Conservation (phyloP, 768 basidiomycete species). For the Infundibulicybe gibba region DNA sequence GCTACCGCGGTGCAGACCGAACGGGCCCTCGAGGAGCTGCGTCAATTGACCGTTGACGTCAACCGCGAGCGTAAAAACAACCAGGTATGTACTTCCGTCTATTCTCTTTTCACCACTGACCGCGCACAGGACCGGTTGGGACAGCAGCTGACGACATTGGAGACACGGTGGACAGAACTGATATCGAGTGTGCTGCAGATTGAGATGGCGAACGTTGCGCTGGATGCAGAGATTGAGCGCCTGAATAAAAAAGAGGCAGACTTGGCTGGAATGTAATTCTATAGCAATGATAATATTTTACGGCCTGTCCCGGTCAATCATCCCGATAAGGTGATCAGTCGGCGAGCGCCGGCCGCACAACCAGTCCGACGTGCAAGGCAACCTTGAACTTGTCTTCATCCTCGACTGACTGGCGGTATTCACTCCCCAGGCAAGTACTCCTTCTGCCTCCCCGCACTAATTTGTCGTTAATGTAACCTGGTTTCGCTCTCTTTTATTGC, state of each 20-base stretch:
- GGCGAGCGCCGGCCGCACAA: conserved; percentile 12
- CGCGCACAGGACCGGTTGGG: conserved; percentile 66
- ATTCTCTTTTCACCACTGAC: background rate
- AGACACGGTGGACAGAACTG: conserved; percentile 90
- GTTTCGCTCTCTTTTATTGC: background rate
- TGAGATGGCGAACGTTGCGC: conserved; percentile 89
- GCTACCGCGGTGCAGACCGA: conserved; percentile 71
- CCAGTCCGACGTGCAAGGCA: conserved; percentile 8
- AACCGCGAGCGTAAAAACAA: conserved; percentile 87
- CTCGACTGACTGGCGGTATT: conserved; percentile 29
- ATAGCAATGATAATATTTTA: background rate
- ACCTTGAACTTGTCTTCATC: conserved; percentile 12
- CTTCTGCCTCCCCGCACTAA: background rate
- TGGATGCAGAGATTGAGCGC: conserved; percentile 76
- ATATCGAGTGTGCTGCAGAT: conserved; percentile 90
- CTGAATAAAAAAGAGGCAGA: conserved; percentile 60
- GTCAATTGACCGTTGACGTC: conserved; percentile 75
- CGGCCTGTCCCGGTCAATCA: background rate
- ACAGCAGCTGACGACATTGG: conserved; percentile 73
- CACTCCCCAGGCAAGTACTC: conserved; percentile 30
- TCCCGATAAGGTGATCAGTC: background rate
- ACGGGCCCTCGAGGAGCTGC: conserved; percentile 69
- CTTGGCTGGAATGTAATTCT: conserved; percentile 35
- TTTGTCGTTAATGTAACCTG: background rate
- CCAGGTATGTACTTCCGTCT: conserved; percentile 46